These are phyloP conservation scores for Pythium folliculosum DNA, from an alignment of 352 stramenopile species.

Conservation along the genomic window DNA sequence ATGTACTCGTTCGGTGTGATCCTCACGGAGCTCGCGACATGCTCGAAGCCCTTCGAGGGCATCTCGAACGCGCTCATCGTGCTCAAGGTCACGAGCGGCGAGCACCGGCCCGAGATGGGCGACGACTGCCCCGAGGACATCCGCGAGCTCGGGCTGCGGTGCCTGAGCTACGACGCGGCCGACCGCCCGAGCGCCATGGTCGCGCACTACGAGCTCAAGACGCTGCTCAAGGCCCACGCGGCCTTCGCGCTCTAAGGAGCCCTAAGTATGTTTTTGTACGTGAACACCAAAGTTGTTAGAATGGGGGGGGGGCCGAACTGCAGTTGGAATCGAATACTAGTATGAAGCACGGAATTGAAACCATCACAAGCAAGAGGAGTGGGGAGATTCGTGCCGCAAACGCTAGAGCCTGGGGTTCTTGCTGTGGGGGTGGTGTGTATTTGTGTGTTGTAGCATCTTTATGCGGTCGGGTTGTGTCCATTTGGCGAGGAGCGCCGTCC, in stretches of 20 bases:
- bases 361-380: too few species aligned
- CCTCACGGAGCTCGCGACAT: constrained; percentile 72
- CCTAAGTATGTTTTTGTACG: too few species aligned
- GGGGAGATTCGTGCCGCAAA: too few species aligned
- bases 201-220: constrained; percentile 76
- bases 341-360: too few species aligned
- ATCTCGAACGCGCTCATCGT: constrained; percentile 71
- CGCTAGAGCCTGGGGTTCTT: too few species aligned
- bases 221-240: constrained; percentile 46
- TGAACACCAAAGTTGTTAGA: too few species aligned
- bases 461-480: too few species aligned
- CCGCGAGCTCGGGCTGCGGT: constrained; percentile 53
- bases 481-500: background rate
- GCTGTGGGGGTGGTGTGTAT: too few species aligned
- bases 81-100: constrained; percentile 73
- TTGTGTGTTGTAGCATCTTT: too few species aligned
- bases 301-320: too few species aligned
- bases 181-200: constrained; percentile 73
- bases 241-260: constrained; percentile 19
- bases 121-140: constrained; percentile 68
- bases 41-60: constrained; percentile 64
- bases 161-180: constrained; percentile 63
- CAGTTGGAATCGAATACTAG: too few species aligned
- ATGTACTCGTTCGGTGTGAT: constrained; percentile 45
- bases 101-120: constrained; percentile 56